Evolutionary conservation across 2,329 filamentous ascomycete genomes (phyloP).

Genomic region (Verticillium dahliae): DNA sequence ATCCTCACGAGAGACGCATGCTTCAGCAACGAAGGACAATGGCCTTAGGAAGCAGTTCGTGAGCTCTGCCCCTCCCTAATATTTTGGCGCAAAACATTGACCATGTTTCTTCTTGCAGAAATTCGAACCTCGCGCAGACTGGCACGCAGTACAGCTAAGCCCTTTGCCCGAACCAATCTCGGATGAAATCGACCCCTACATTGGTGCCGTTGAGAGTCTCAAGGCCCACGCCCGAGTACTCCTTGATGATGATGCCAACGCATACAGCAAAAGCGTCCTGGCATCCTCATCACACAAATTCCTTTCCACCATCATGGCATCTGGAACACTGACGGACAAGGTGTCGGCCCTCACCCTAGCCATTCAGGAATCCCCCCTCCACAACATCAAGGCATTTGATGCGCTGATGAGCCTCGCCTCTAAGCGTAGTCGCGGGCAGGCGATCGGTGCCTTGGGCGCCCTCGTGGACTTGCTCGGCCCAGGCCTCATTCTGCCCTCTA

Average conservation of each 20-base stretch:
- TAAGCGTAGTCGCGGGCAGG: conserved; percentile 90
- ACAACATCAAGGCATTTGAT: conserved; percentile 86
- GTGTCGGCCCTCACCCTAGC: conserved; percentile 91
- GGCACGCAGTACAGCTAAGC: conserved; percentile 41
- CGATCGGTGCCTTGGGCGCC: conserved; percentile 85
- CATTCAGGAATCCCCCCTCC: conserved; percentile 91
- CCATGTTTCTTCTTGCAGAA: conserved; percentile 26
- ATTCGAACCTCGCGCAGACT: conserved; percentile 52
- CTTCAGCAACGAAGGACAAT: neutral
- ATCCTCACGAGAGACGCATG: neutral
- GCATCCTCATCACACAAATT: conserved; percentile 90
- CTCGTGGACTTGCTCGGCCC: conserved; percentile 91
- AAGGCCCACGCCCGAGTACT: conserved; percentile 68
- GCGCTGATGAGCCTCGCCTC: conserved; percentile 74
- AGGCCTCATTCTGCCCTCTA: conserved; percentile 74
- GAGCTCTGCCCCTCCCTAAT: conserved; percentile 2
- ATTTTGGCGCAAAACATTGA: neutral
- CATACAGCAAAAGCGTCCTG: conserved; percentile 67
- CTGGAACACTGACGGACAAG: conserved; percentile 93
- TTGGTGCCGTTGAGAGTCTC: conserved; percentile 39
- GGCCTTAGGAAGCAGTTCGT: conserved; percentile 26
- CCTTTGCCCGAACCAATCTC: conserved; percentile 35
- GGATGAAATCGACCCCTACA: conserved; percentile 37
- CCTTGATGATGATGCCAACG: conserved; percentile 68
- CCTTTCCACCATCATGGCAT: conserved; percentile 93